Evolutionary conservation across 1,284 basidiomycete species (phyloP).

Genomic region (Leucoagaricus sp.): DNA sequence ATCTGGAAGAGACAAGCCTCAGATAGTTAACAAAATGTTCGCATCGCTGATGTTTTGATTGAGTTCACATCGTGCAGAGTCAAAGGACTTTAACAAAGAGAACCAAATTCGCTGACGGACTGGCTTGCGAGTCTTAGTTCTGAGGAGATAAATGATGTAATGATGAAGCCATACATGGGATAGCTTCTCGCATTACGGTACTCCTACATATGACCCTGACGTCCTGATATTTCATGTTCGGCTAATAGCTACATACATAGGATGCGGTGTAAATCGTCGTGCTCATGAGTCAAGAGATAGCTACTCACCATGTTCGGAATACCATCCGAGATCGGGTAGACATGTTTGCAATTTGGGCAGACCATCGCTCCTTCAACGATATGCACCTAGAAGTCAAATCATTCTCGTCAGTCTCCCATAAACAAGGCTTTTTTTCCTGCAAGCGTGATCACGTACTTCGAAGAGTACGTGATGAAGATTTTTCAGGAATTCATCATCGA

Average conservation of each 20-base stretch:
- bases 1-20: too few relatives aligned
- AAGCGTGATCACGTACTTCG: conserved; percentile 61
- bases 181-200: too few relatives aligned
- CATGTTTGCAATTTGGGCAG: conserved; percentile 90
- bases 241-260: conserved; percentile 70
- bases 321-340: conserved; percentile 90
- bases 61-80: too few relatives aligned
- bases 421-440: not conserved
- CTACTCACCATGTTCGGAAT: conserved; percentile 95
- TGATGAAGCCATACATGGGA: too few relatives aligned
- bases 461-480: conserved; percentile 90
- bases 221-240: conserved; percentile 85
- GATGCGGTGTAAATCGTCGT: conserved; percentile 3
- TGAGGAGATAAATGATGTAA: too few relatives aligned
- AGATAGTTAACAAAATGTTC: too few relatives aligned
- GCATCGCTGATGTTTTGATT: too few relatives aligned
- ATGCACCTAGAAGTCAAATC: conserved; percentile 65
- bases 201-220: too few relatives aligned
- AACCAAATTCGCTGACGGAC: too few relatives aligned
- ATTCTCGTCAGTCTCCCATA: not conserved
- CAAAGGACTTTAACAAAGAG: too few relatives aligned
- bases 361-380: conserved; percentile 93
- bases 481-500: conserved; percentile 78
- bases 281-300: not conserved
- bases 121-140: too few relatives aligned